phyloP scores from a whole-genome alignment of 1,284 basidiomycete genomes.

The Violaceomyces palustris region DNA sequence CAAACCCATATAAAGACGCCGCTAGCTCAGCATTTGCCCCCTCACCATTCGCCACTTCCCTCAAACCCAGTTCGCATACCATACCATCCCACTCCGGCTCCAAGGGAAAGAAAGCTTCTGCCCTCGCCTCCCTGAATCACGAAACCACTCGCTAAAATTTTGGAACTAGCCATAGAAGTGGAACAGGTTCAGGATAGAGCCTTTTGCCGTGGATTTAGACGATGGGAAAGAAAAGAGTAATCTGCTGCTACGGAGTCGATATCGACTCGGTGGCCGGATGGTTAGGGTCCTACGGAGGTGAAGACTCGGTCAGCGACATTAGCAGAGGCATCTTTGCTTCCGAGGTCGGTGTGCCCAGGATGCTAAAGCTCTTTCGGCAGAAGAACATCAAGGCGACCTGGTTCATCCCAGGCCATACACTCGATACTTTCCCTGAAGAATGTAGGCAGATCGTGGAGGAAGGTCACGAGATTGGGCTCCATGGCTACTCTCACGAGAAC shows the following conservation, averaged over 20 bases:
- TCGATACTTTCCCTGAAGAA: slow-evolving; percentile 66
- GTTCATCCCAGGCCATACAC: slow-evolving; percentile 60
- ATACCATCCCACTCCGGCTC: too few relatives aligned
- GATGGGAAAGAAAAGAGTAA: slow-evolving; percentile 11
- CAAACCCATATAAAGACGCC: too few relatives aligned
- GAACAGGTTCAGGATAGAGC: too few relatives aligned
- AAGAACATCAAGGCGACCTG: slow-evolving; percentile 67
- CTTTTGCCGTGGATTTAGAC: too few relatives aligned
- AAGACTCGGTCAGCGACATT: slow-evolving; percentile 65
- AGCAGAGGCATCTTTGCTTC: slow-evolving; percentile 68
- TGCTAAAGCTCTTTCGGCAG: slow-evolving; percentile 59
- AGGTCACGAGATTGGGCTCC: slow-evolving; percentile 62
- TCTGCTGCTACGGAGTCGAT: slow-evolving; percentile 16
- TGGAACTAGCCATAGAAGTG: too few relatives aligned
- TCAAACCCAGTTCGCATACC: too few relatives aligned
- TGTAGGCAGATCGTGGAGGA: slow-evolving; percentile 65
- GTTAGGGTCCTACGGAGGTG: slow-evolving; percentile 67
- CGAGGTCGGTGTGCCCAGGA: slow-evolving; percentile 60
- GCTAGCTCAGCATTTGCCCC: too few relatives aligned
- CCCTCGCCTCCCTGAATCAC: too few relatives aligned
- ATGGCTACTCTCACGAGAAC: slow-evolving; percentile 15
- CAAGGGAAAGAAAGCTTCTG: too few relatives aligned
- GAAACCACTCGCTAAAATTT: too few relatives aligned
- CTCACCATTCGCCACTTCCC: too few relatives aligned
- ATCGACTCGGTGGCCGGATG: slow-evolving; percentile 41